Base-by-base conservation (phyloP, 2,329 filamentous ascomycete species). In the Amauroascus verrucosus region DNA sequence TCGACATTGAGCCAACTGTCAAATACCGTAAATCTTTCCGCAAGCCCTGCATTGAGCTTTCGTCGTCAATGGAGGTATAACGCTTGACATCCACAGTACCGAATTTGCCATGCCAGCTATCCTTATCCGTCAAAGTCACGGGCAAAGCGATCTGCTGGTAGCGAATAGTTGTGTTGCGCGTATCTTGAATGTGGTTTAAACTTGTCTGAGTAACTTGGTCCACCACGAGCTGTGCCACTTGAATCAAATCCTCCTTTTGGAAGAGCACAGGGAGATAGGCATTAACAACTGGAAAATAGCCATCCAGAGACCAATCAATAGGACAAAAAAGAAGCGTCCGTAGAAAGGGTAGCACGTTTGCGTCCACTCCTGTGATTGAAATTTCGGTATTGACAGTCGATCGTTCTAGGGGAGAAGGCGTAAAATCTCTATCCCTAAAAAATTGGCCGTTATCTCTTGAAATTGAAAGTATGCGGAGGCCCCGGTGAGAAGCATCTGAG, bases 201-300 rank as follows among this genome's bases (percentile, higher is more conserved):
- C 68, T 72, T 11, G 72, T 72, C 57, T 73, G 71, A 2, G 69
- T 71, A 45, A 73, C 59, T 61, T 72, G 70, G 43, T 72, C 70
- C 20, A 70, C 68, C 20, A 72, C 54, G 6, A 73, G 55, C 53
- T 73, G 70, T 13, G 69, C 70, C 44, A 72, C 58, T 51, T 69
- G 63, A 32, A 71, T 63, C 26, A 69, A 64, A 37, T 65, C 62
- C 45, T 71, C 70, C 43, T 61, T 66, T 41, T 63, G 61, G 32
- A 61, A 53, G 28, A 71, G 63, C 5, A 64, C 61, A 4, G 70
- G 67, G 43, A 65, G 54, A 18, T 62, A 61, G 26, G 59, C 66
- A 43, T 68, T 63, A 18, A 62, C 60, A 14, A 67, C 53, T 32
- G 70, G 68, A 50, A 72, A 71, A 53, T 67, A 68, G 11, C 69